Evolutionary conservation across 768 basidiomycete genomes (phyloP).

Genomic region (Leccinum longicurvipes): DNA sequence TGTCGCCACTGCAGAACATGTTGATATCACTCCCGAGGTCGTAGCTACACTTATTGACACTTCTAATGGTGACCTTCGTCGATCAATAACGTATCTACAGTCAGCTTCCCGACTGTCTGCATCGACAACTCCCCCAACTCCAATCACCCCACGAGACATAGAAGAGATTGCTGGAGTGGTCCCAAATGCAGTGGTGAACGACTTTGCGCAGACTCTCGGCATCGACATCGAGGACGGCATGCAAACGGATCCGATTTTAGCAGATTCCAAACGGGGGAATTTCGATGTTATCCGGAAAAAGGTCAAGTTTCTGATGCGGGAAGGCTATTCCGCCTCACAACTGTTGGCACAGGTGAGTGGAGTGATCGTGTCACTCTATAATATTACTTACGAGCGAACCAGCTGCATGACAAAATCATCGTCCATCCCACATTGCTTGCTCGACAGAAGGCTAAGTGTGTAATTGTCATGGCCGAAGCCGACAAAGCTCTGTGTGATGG

Average conservation of each 20-base stretch:
- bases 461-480: conserved; percentile 85
- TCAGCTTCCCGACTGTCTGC: conserved; percentile 87
- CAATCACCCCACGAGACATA: conserved; percentile 74
- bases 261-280: conserved; percentile 28
- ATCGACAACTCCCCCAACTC: conserved; percentile 66
- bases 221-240: conserved; percentile 62
- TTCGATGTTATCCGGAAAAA: conserved; percentile 66
- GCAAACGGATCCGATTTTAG: conserved; percentile 39
- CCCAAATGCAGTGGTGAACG: conserved; percentile 65
- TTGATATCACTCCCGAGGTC: conserved; percentile 55
- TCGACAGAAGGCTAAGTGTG: conserved; percentile 76
- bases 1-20: conserved; percentile 75
- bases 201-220: conserved; percentile 70
- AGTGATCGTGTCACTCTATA: not conserved
- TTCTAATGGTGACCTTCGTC: conserved; percentile 90
- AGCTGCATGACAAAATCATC: conserved; percentile 91
- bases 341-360: conserved; percentile 76
- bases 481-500: conserved; percentile 97
- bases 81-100: conserved; percentile 96
- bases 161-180: conserved; percentile 98
- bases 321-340: conserved; percentile 92
- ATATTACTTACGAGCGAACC: conserved; percentile 4
- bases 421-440: conserved; percentile 78
- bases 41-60: conserved; percentile 71
- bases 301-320: conserved; percentile 74